A percentile compares a stretch with the other conserved stretches of the same genome.
phyloP scores from a whole-genome alignment of 2,329 filamentous ascomycete genomes.

The Zymoseptoria crescenta region DNA sequence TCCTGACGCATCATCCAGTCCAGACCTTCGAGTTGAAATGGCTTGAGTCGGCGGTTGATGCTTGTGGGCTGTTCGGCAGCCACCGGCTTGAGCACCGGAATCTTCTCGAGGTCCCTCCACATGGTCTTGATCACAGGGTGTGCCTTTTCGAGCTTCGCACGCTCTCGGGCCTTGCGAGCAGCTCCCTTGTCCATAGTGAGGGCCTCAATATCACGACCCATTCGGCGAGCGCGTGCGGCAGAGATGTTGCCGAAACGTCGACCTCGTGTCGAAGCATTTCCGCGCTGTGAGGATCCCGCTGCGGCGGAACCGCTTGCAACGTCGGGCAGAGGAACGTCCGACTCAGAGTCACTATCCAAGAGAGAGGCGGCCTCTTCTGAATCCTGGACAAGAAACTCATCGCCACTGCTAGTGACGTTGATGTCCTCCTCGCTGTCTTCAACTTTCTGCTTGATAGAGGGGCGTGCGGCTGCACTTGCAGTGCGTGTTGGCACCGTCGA shows the following conservation, averaged over 20 bases:
- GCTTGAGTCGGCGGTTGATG: slow-evolving; percentile 79
- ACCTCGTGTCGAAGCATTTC: slow-evolving; percentile 6
- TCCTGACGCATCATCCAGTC: slow-evolving; percentile 95
- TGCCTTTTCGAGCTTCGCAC: slow-evolving; percentile 60
- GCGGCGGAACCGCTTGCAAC: slow-evolving; percentile 9
- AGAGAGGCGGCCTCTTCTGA: slow-evolving; percentile 25
- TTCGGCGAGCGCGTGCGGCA: slow-evolving; percentile 11
- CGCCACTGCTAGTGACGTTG: slow-evolving; percentile 27
- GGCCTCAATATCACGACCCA: slow-evolving; percentile 13
- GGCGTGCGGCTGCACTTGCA: slow-evolving; percentile 19
- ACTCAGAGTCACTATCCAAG: slow-evolving; percentile 27
- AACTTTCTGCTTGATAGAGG: slow-evolving; percentile 21
- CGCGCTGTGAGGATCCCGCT: slow-evolving; percentile 3
- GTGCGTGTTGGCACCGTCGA: slow-evolving; percentile 10
- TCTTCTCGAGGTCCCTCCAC: slow-evolving; percentile 69
- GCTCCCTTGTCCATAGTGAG: slow-evolving; percentile 13
- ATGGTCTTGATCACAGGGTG: slow-evolving; percentile 77
- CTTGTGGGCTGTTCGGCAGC: slow-evolving; percentile 63
- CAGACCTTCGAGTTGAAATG: slow-evolving; percentile 87
- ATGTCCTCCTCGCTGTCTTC: slow-evolving; percentile 33
- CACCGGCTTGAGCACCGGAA: slow-evolving; percentile 57
- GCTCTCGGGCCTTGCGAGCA: slow-evolving; percentile 39
- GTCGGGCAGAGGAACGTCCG: slow-evolving; percentile 22
- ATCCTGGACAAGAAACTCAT: slow-evolving; percentile 23
- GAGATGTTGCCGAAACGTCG: slow-evolving; percentile 21